phyloP scores from a whole-genome alignment of 1,139 yeast genomes.

The Meyerozyma smithsonii region DNA sequence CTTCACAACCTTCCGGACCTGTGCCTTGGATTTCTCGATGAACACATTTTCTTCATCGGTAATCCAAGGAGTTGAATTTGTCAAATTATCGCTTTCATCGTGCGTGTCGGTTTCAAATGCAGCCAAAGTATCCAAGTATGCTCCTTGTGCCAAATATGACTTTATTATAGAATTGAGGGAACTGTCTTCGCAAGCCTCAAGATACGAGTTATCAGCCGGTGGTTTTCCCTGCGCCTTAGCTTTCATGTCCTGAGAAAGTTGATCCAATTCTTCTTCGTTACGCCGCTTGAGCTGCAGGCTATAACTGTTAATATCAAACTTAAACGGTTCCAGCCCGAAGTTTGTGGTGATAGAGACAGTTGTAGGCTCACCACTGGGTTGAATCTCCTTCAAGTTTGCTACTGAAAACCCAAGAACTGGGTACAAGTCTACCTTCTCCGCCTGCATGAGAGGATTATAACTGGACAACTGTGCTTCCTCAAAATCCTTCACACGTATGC shows the following conservation, averaged over 20 bases:
- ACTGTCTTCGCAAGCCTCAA: conserved; percentile 6
- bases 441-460: conserved; percentile 31
- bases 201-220: neutral
- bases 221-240: conserved; percentile 13
- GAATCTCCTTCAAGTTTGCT: conserved; percentile 5
- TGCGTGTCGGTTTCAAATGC: conserved; percentile 43
- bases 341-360: conserved; percentile 46
- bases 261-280: conserved; percentile 14
- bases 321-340: conserved; percentile 66
- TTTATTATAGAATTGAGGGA: conserved; percentile 54
- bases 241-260: conserved; percentile 17
- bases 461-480: conserved; percentile 48
- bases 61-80: conserved; percentile 14
- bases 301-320: conserved; percentile 67
- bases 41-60: conserved; percentile 10
- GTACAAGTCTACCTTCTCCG: conserved; percentile 13
- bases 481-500: conserved; percentile 40
- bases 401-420: conserved; percentile 14
- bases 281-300: conserved; percentile 40
- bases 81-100: conserved; percentile 28
- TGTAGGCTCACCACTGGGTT: neutral
- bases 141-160: conserved; percentile 70
- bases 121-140: conserved; percentile 62
- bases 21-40: conserved; percentile 31
- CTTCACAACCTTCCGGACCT: conserved; percentile 49